Evolutionary conservation across 331 rosid species (phyloP).

Genomic region (Stylosanthes scabra): DNA sequence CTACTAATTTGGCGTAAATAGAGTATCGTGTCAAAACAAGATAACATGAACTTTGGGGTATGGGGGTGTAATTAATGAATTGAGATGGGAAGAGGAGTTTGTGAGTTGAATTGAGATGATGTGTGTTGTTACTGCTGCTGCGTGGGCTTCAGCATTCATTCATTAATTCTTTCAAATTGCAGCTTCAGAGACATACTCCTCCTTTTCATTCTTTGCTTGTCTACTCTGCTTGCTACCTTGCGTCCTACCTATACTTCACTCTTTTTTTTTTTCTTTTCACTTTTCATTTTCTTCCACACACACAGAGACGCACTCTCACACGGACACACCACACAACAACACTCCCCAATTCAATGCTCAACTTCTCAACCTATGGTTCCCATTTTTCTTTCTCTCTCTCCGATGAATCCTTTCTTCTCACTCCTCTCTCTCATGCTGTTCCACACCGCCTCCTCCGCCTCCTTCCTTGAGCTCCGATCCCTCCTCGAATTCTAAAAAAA

Average conservation of each 20-base stretch:
- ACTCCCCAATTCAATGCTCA: not conserved
- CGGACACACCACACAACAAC: not conserved
- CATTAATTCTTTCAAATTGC: constrained; percentile 30
- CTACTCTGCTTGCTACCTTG: constrained; percentile 19
- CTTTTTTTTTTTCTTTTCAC: not conserved
- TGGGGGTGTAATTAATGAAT: not conserved
- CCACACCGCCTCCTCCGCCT: constrained; percentile 40
- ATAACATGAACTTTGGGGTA: too few relatives aligned
- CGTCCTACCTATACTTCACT: constrained; percentile 21
- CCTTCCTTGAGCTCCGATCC: constrained; percentile 78
- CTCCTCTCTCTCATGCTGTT: constrained; percentile 33
- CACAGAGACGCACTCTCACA: not conserved
- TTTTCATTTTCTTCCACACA: not conserved
- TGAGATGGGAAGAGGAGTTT: constrained; percentile 3
- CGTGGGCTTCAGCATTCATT: constrained; percentile 25
- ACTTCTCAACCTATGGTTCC: constrained; percentile 30
- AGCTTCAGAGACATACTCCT: constrained; percentile 9
- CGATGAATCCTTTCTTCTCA: constrained; percentile 63
- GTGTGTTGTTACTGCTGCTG: not conserved
- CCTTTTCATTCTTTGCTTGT: constrained; percentile 30
- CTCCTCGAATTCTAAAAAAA: constrained; percentile 85
- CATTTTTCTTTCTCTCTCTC: constrained; percentile 18
- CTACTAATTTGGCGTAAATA: too few relatives aligned
- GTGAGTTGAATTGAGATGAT: not conserved
- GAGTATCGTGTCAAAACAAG: too few relatives aligned